These are phyloP conservation scores for Akanthomyces lecanii DNA, from an alignment of 2,329 filamentous ascomycete genomes.

Conservation along the genomic window DNA sequence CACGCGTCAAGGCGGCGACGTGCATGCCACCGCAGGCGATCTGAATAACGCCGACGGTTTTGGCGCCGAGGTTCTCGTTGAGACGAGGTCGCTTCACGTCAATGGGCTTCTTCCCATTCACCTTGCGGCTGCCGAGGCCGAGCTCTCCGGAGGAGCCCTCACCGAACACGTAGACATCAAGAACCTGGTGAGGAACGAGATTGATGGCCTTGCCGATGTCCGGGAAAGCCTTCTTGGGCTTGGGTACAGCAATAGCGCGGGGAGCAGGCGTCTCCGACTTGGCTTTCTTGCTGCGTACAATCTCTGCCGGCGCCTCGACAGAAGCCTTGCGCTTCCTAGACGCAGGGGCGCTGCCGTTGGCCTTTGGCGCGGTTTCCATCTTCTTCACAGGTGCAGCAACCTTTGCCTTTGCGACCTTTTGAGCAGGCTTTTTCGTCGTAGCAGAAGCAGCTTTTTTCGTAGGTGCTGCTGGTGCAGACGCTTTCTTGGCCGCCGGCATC, in stretches of 20 bases:
- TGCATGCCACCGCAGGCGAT: slow-evolving; percentile 81
- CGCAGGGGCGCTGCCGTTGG: slow-evolving; percentile 16
- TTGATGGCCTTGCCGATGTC: slow-evolving; percentile 66
- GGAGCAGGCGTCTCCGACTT: slow-evolving; percentile 19
- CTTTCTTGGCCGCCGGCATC: slow-evolving; percentile 12
- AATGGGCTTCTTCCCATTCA: slow-evolving; percentile 56
- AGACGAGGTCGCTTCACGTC: slow-evolving; percentile 80
- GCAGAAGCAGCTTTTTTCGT: background rate
- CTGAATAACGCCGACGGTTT: slow-evolving; percentile 70
- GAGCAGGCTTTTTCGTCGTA: background rate
- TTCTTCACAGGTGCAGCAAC: slow-evolving; percentile 23
- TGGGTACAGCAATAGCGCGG: slow-evolving; percentile 3
- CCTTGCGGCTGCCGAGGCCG: slow-evolving; percentile 67
- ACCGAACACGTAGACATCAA: slow-evolving; percentile 77
- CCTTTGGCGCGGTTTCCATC: slow-evolving; percentile 10
- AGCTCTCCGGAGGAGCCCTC: slow-evolving; percentile 79
- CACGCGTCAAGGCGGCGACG: slow-evolving; percentile 67
- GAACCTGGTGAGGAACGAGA: slow-evolving; percentile 53
- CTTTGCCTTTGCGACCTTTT: slow-evolving; percentile 17
- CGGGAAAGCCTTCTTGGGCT: slow-evolving; percentile 30
- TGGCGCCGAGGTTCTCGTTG: slow-evolving; percentile 60
- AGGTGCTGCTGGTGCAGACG: background rate
- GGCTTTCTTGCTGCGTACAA: slow-evolving; percentile 25
- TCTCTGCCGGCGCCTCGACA: slow-evolving; percentile 17
- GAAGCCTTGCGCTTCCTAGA: slow-evolving; percentile 28